phyloP scores from a whole-genome alignment of 495 filamentous ascomycete species.

The Elasticomyces elasticus region DNA sequence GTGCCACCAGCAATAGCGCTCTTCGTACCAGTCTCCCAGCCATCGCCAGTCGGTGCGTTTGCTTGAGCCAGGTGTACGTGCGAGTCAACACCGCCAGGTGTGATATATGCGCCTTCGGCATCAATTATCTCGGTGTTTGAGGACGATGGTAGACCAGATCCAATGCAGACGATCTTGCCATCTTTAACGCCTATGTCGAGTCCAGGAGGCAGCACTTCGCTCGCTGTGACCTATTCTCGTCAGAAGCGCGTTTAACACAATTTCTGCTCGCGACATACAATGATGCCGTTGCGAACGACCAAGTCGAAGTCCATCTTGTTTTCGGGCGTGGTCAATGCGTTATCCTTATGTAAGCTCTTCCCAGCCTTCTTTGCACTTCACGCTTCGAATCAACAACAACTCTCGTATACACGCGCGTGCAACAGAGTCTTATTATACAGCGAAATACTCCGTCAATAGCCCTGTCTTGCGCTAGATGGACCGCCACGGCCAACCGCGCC shows the following conservation, averaged over 20 bases:
- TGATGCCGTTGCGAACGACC: conserved; percentile 16
- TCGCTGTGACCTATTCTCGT: conserved; percentile 14
- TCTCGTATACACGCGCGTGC: not conserved
- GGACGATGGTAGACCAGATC: conserved; percentile 28
- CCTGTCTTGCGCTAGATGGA: too few species aligned
- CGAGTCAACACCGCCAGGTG: conserved; percentile 33
- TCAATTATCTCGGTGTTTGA: conserved; percentile 35
- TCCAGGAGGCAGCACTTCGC: conserved; percentile 17
- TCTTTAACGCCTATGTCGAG: conserved; percentile 43
- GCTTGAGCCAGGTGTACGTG: conserved; percentile 40
- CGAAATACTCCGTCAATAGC: too few species aligned
- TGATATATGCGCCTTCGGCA: conserved; percentile 42
- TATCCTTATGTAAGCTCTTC: too few species aligned
- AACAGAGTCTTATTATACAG: too few species aligned
- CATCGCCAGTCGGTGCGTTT: conserved; percentile 42
- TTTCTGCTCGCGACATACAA: conserved; percentile 1
- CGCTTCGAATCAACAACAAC: not conserved
- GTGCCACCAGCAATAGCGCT: conserved; percentile 51
- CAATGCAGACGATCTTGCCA: conserved; percentile 42
- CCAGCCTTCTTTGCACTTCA: not conserved
- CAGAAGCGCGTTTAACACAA: not conserved
- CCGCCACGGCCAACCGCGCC: not conserved
- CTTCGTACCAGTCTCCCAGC: conserved; percentile 45
- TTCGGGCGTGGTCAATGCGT: not conserved
- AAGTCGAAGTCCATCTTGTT: conserved; percentile 22